Base-by-base conservation (phyloP, 1,284 basidiomycete genomes). In the Ceratobasidium papillatum region DNA sequence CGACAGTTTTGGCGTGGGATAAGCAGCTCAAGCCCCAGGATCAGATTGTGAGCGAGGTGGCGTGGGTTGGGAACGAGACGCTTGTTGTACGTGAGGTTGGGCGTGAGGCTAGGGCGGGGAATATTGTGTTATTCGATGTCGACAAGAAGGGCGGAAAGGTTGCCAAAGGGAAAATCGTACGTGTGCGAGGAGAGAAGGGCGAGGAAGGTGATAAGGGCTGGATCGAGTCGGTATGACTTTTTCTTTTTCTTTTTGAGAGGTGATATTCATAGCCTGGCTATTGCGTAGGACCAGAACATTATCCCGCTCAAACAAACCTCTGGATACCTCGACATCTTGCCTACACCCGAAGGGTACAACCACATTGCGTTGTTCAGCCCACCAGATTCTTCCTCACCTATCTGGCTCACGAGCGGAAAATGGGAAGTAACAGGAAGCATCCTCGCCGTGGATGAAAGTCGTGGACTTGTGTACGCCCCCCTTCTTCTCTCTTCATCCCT, bases 161-260 rank as follows among this genome's bases (percentile, higher is more conserved):
- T 79, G 22, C 77, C 78, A 68, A 72, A 76, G 25, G 79, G 76
- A 7, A 78, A 65, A 88, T 93, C 14, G 93, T 94, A 14, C 86
- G 94, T 74, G 91, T 85, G 77, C 84, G 94, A 22, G 95, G 95
- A 14, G 89, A 88, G 80, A 82, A 89, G 19, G 94, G 94, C 3
- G 94, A 96, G 80, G 87, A 96, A 80, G 91, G 90, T 0, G 96
- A 97, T 79, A 89, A 90, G 52, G 97, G 97, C 0, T 99, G 97
- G 96, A 95, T 98, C 78, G 94, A 98, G 58, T 82, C 85, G 74
- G 91, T 91, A 77, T 76, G 89, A n/a, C n/a, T 83, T 32, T 14
- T n/a, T 22, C n/a, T 17, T n/a, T 22, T 52, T 56, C 58, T 4
- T 32, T 54, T 47, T 36, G 43, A 58, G 8, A 34, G 27, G 58